Evolutionary conservation across 441 rosid genomes (phyloP), one percentile per base, ranked within the genome.

Genomic region (Pelargonium citronellum): DNA sequence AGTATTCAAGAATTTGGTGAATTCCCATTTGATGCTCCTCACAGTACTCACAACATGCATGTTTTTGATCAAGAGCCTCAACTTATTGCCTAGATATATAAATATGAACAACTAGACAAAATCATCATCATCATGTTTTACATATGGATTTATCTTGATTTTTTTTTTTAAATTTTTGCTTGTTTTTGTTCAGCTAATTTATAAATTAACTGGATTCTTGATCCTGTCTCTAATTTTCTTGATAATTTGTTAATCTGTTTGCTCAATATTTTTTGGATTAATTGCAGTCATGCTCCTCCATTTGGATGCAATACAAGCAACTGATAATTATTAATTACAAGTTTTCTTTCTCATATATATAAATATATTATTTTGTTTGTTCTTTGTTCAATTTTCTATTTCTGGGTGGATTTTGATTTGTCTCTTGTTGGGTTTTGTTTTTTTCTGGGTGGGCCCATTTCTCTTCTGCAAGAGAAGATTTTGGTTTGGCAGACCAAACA

Each of bases 1-100:
- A 83, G 16, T 19, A 5, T 87, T 34, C 92, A 89, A 74, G 91
- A 88, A 27, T 84, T 87, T 67, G 86, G 77, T 73, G 91, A 87
- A 70, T 87, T 86, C 30, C 82, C 97, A 1, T 74, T 82, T 74
- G 96, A 86, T 64, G 30, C 74, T 71, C 63, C 79, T 64, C 66
- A 62, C 41, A 80, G 69, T 16, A 47, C 55, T 22, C 24, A 22
- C 24, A 22, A 22, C 51, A 37, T 80, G 77, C 83, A 81, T 68
- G 80, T 78, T 39, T 82, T 77, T 37, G 84, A 74, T 69, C 85
- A 79, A 66, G 68, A 24, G 4, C 64, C 73, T 69, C 81, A 79
- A 43, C 75, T 81, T 19, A 53, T 53, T 71, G 84, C 79, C 60
- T 71, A 77, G 41, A 19, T 8, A 53, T 17, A 53, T 16, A 22